These are phyloP conservation scores for Talaromyces marneffei DNA, from an alignment of 2,329 filamentous ascomycete genomes.

Conservation along the genomic window DNA sequence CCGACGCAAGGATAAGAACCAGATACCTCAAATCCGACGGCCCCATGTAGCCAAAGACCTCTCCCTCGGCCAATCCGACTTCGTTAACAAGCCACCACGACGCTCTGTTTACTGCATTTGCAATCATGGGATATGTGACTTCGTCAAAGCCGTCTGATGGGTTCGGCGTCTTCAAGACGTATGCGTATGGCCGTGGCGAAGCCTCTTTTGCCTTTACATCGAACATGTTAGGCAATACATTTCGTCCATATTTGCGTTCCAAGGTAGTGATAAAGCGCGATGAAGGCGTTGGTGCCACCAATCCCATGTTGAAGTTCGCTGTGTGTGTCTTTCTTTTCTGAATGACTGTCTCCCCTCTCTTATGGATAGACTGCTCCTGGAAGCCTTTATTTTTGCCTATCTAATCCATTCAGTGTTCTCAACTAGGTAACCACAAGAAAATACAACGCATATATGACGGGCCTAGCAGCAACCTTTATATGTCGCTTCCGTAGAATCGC, in stretches of 20 bases:
- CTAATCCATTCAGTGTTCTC: not conserved
- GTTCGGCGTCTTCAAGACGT: slow-evolving; percentile 12
- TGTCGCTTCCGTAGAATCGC: not conserved
- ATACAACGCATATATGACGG: not conserved
- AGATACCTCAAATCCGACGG: slow-evolving; percentile 14
- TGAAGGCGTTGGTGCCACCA: not conserved
- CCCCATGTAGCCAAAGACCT: slow-evolving; percentile 15
- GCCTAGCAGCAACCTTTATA: not conserved
- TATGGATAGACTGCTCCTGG: not conserved
- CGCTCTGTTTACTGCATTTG: slow-evolving; percentile 14
- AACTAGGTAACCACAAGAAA: not conserved
- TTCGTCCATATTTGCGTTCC: slow-evolving; percentile 12
- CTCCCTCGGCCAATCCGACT: not conserved
- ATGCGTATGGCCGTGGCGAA: slow-evolving; percentile 6
- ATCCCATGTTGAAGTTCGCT: not conserved
- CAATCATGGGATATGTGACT: slow-evolving; percentile 5
- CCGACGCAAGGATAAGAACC: slow-evolving; percentile 6
- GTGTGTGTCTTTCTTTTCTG: not conserved
- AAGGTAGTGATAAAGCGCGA: not conserved
- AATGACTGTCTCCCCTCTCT: not conserved
- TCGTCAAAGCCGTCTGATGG: slow-evolving; percentile 11
- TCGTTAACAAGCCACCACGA: slow-evolving; percentile 15
- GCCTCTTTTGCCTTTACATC: slow-evolving; percentile 11
- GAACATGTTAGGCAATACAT: slow-evolving; percentile 10
- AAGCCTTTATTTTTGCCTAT: not conserved